Base-by-base conservation (phyloP, 805 yeast species). In the Priceomyces fermenticarens region DNA sequence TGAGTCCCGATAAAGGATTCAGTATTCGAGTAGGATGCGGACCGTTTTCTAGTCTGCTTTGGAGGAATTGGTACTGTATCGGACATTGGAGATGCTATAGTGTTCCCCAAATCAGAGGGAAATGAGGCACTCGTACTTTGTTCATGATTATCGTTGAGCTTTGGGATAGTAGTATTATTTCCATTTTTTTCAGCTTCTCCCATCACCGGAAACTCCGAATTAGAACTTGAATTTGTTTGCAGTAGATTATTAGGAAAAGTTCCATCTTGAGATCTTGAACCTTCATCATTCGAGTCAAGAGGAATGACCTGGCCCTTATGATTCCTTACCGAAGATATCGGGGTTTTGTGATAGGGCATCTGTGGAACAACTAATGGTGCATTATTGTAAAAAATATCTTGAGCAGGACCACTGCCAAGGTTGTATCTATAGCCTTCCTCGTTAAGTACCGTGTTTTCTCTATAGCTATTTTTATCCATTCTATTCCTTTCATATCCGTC, bases 21-120 rank as follows among this genome's bases (percentile, higher is more conserved):
- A 6, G 71, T 64, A 3, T 56, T 49, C 6, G 55, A 54, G 1
- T 67, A 62, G 1, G 70, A 55, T 32, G 55, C 70, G 1, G 70
- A 62, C 14, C 60, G 57, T 25, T 67, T 63, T 20, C 72, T 43
- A 26, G 38, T 44, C 38, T 63, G 69, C 5, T 25, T 45, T 5
- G 25, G 25, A 20, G 25, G 25, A 20, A 20, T 20, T 20, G 25
- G 25, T 20, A 8, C 25, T 20, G 25, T 20, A 20, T 20, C 25
- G 4, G 25, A 20, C 25, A 20, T 20, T 20, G 25, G 25, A 20
- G 25, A 20, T 4, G 25, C 25, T 20, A 20, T 20, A 20, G 25
- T 20, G 8, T 20, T 20, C 25, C 7, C 25, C 25, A 20, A 5
- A 20, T 20, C 25, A 20, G 25, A 20, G 8, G 25, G 25, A 20